Base-by-base conservation (phyloP, 1,139 yeast genomes). In the Ogataea hybrid region DNA sequence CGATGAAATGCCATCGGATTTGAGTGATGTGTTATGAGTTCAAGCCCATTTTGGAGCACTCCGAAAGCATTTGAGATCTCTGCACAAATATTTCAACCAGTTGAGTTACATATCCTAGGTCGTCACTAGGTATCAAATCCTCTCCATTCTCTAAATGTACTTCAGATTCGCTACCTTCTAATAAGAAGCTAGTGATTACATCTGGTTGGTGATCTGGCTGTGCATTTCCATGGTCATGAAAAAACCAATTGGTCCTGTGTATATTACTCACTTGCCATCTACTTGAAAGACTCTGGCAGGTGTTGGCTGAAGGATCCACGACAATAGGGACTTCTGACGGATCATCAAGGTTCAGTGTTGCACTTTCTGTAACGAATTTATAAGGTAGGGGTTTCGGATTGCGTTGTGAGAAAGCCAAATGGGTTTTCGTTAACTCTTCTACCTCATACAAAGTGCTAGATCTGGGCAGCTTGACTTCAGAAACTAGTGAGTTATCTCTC, bases 1-100 rank as follows among this genome's bases (percentile, higher is more conserved):
- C 46, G 79, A 77, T 42, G 95, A 90, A 57, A 84, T 90, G 95
- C 98, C 98, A 6, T 80, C 80, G 40, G 79, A 86, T 64, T 64
- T 87, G 33, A 75, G 73, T 47, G 83, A 74, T 39, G 53, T 71
- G 32, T 55, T 68, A 62, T 69, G 39, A 37, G 18, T 22, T 10
- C 12, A 3, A n/a, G 6, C 17, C 35, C 15, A 29, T 15, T 5
- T 32, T 31, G 30, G 34, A 28, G 33, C 32, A 9, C 10, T 37
- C 21, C 11, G 30, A 18, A 8, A 35, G 29, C 29, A 20, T 45
- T 32, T 48, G 43, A 44, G 44, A 40, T 47, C 41, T 28, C 30
- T 12, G 11, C 8, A 22, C 59, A 47, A 69, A 70, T 31, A 71
- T 40, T 16, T 52, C 51, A 11, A 64, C 58, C 25, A 70, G 50